Percentiles rank a stretch among this genome's conserved stretches.
Evolutionary conservation across 1,284 basidiomycete species (phyloP).

Genomic region (Heterobasidion irregulare): DNA sequence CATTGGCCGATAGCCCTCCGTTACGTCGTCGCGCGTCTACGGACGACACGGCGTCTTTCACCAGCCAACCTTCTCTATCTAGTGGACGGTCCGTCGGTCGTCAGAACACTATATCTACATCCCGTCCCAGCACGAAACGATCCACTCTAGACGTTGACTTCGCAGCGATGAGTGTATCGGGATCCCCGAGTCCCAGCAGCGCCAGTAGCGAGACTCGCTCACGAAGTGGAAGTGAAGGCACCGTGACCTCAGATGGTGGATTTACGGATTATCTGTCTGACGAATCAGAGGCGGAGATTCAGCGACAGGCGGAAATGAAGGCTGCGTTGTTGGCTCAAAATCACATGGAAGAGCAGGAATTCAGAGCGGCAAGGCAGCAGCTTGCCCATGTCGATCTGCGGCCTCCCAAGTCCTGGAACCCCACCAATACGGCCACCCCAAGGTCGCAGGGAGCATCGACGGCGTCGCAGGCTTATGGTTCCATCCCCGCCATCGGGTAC

Average conservation of each 20-base stretch:
- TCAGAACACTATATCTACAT: constrained; percentile 11
- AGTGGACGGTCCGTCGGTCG: constrained; percentile 6
- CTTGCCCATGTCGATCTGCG: constrained; percentile 63
- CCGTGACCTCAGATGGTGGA: constrained; percentile 72
- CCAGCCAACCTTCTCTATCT: constrained; percentile 7
- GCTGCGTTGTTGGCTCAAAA: constrained; percentile 70
- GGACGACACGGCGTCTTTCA: constrained; percentile 9
- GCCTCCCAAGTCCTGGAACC: constrained; percentile 66
- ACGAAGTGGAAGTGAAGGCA: constrained; percentile 40
- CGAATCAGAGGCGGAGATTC: constrained; percentile 75
- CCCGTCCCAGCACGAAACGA: constrained; percentile 9
- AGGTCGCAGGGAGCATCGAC: constrained; percentile 16
- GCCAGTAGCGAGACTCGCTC: constrained; percentile 37
- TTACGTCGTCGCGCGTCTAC: constrained; percentile 21
- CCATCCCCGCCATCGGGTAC: constrained; percentile 9
- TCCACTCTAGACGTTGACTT: constrained; percentile 27
- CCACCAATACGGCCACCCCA: constrained; percentile 12
- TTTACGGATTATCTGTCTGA: constrained; percentile 82
- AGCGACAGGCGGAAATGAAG: constrained; percentile 70
- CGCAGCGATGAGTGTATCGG: constrained; percentile 28
- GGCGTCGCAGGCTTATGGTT: constrained; percentile 8
- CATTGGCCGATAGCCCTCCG: constrained; percentile 14
- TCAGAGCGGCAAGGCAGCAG: constrained; percentile 67
- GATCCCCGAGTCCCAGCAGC: constrained; percentile 36
- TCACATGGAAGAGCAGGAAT: constrained; percentile 70